Percentiles rank a stretch among this genome's conserved stretches.
These are phyloP conservation scores for Pichia sp. DNA, from an alignment of 1,139 yeast species.

Conservation along the genomic window DNA sequence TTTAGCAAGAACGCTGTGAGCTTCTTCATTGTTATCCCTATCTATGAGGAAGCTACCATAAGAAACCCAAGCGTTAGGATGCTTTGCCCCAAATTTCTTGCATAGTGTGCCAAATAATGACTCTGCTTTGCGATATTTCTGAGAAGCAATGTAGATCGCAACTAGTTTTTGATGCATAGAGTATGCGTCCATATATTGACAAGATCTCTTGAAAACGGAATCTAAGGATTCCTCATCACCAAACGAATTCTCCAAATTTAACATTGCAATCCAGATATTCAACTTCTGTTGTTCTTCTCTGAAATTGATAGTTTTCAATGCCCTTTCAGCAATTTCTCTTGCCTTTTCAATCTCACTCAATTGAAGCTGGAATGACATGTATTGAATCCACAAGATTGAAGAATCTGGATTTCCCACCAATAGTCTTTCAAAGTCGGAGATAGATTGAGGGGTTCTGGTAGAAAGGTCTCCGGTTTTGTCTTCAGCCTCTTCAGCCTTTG, in stretches of 20 bases:
- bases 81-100: conserved; percentile 74
- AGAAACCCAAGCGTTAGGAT: conserved; percentile 68
- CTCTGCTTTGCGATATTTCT: conserved; percentile 66
- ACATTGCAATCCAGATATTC: conserved; percentile 92
- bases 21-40: conserved; percentile 51
- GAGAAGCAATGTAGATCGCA: conserved; percentile 70
- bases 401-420: conserved; percentile 91
- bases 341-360: conserved; percentile 92
- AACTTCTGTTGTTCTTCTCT: conserved; percentile 91
- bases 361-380: conserved; percentile 96
- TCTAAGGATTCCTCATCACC: conserved; percentile 83
- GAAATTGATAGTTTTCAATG: conserved; percentile 81
- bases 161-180: conserved; percentile 77
- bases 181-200: conserved; percentile 87
- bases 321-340: conserved; percentile 88
- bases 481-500: conserved; percentile 45
- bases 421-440: conserved; percentile 84
- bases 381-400: conserved; percentile 94
- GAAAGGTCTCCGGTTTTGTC: conserved; percentile 84
- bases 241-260: conserved; percentile 90
- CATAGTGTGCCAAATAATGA: conserved; percentile 59
- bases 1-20: conserved; percentile 65
- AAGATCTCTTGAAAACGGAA: conserved; percentile 73
- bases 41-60: conserved; percentile 74
- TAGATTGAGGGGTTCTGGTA: conserved; percentile 86